Evolutionary conservation across 768 basidiomycete species (phyloP).

Genomic region (Suillus spraguei): DNA sequence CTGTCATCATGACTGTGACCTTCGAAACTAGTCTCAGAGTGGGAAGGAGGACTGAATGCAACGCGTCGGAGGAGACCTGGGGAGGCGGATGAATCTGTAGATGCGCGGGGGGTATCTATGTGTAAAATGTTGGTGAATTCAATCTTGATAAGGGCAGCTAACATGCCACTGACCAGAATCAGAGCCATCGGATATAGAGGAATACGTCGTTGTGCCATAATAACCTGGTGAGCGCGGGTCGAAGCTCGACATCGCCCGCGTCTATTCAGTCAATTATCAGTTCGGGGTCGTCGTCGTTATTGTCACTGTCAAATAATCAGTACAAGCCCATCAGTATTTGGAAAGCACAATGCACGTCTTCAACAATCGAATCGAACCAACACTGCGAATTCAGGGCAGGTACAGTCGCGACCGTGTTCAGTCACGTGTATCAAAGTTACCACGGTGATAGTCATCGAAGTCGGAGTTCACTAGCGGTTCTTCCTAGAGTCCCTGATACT

Average conservation of each 20-base stretch:
- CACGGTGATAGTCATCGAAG: not conserved
- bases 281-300: conserved; percentile 7
- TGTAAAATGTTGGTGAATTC: conserved; percentile 10
- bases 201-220: conserved; percentile 61
- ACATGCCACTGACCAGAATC: conserved; percentile 48
- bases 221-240: conserved; percentile 59
- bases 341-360: conserved; percentile 41
- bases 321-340: conserved; percentile 13
- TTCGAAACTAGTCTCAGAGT: conserved; percentile 17
- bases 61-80: conserved; percentile 13
- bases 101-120: conserved; percentile 48
- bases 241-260: conserved; percentile 27
- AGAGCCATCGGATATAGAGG: conserved; percentile 51
- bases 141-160: not conserved
- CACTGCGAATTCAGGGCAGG: conserved; percentile 39
- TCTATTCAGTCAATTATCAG: conserved; percentile 38
- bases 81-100: conserved; percentile 39
- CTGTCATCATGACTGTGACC: conserved; percentile 9
- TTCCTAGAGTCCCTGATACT: too few relatives aligned
- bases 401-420: conserved; percentile 38
- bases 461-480: too few relatives aligned
- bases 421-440: conserved; percentile 34
- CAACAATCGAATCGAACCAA: conserved; percentile 22
- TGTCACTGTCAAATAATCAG: conserved; percentile 1
- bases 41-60: conserved; percentile 17